Percentiles rank a stretch among this genome's conserved stretches.
phyloP scores from a whole-genome alignment of 73 alveolate species.

The Durusdinium trenchii region DNA sequence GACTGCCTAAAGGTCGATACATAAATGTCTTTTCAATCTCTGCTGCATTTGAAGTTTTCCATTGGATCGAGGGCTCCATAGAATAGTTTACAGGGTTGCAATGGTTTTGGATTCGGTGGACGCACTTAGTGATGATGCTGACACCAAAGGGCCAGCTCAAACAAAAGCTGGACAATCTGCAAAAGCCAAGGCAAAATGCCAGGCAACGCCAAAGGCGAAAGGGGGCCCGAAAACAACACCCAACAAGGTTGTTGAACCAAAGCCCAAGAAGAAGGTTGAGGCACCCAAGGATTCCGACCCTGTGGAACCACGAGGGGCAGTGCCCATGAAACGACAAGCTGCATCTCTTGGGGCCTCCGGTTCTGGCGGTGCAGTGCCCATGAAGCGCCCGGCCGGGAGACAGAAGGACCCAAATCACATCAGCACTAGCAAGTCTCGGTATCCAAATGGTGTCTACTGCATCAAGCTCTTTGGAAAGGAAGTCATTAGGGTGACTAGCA shows the following conservation, averaged over 20 bases:
- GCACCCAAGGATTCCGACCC: background rate
- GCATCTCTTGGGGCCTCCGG: background rate
- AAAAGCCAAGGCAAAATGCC: background rate
- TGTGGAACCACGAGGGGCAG: too few relatives aligned
- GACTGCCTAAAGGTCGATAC: too few relatives aligned
- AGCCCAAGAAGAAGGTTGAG: too few relatives aligned
- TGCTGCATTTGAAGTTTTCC: background rate
- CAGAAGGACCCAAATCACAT: background rate
- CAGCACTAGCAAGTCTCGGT: background rate
- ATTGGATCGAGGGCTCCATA: background rate
- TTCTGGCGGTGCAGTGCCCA: background rate
- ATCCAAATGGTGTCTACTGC: background rate
- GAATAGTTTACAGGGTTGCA: too few relatives aligned
- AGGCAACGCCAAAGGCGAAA: background rate
- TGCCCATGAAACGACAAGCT: background rate
- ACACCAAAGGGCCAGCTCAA: background rate
- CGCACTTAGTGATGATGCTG: background rate
- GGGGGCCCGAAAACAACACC: background rate
- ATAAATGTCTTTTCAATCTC: background rate
- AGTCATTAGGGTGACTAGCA: background rate
- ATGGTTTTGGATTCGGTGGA: background rate
- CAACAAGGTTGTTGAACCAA: background rate
- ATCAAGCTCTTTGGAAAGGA: background rate
- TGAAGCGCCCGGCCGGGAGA: background rate
- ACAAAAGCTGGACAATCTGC: background rate